Percentiles rank a stretch among this genome's conserved stretches.
Evolutionary conservation across 768 basidiomycete species (phyloP).

Genomic region (Mycena sanguinolenta): DNA sequence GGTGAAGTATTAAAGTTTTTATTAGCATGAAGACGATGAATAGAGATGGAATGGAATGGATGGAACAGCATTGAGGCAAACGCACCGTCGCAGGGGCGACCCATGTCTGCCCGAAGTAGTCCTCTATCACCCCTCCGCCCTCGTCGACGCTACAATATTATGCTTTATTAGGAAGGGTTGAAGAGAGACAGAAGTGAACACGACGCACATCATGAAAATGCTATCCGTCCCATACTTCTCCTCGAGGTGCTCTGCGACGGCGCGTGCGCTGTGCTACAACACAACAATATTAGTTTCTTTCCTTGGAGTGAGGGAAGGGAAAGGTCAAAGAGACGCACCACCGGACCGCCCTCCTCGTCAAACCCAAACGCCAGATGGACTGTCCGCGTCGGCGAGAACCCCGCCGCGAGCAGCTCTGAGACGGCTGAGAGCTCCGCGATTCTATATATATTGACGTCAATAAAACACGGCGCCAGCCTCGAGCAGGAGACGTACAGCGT

Average conservation of each 20-base stretch:
- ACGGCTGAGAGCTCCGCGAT: constrained; percentile 24
- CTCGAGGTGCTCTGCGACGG: constrained; percentile 20
- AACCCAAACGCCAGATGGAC: constrained; percentile 50
- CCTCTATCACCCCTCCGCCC: constrained; percentile 10
- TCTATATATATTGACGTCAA: no score
- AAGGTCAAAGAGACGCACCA: constrained; percentile 6
- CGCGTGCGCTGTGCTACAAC: constrained; percentile 23
- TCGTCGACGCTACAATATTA: constrained; percentile 23
- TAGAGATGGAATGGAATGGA: background rate
- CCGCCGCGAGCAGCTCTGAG: constrained; percentile 17
- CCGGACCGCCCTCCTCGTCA: constrained; percentile 61
- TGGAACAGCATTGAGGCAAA: background rate
- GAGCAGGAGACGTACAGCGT: constrained; percentile 3
- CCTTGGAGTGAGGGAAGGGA: no score
- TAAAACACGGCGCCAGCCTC: no score
- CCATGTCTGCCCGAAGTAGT: constrained; percentile 24
- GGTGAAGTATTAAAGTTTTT: no score
- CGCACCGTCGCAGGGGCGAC: constrained; percentile 14
- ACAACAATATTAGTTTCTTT: background rate
- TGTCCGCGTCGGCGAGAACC: constrained; percentile 29
- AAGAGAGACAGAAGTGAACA: background rate
- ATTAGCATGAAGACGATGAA: background rate
- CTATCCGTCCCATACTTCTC: constrained; percentile 9
- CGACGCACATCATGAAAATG: constrained; percentile 22
- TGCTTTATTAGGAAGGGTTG: background rate